Conservation (phyloP, 2,329 filamentous ascomycete species). For the Arachnopeziza araneosa region DNA sequence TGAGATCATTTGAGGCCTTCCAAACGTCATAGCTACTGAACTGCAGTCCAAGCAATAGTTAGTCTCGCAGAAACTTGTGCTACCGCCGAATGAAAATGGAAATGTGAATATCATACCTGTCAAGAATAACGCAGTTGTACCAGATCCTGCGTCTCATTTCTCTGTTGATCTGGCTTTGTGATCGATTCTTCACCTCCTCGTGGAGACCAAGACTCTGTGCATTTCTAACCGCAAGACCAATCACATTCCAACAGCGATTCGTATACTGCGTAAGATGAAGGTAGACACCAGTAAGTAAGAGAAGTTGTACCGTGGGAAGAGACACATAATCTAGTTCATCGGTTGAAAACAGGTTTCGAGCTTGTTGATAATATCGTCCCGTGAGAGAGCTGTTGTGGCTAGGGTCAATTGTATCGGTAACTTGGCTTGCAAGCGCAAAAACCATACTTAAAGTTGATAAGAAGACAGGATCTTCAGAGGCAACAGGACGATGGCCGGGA, state of each 20-base stretch:
- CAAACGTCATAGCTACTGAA: conserved; percentile 27
- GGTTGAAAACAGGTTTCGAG: conserved; percentile 22
- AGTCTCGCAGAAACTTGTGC: no score
- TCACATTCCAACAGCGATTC: conserved; percentile 30
- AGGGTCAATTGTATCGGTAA: conserved; percentile 11
- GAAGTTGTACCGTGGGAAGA: conserved; percentile 26
- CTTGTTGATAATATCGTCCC: conserved; percentile 27
- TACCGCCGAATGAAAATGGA: background rate
- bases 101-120: conserved; percentile 19
- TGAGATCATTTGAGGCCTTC: conserved; percentile 22
- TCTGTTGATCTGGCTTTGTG: conserved; percentile 20
- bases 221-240: conserved; percentile 28
- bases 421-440: conserved; percentile 29
- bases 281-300: conserved; percentile 28
- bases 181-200: background rate
- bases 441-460: conserved; percentile 29
- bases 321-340: conserved; percentile 27
- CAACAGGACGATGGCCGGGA: background rate
- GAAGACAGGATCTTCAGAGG: conserved; percentile 11
- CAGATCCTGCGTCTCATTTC: conserved; percentile 31
- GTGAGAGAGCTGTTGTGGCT: conserved; percentile 12
- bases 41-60: conserved; percentile 7
- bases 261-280: conserved; percentile 27
- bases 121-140: conserved; percentile 28
- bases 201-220: conserved; percentile 30